Percentiles rank a stretch among this genome's conserved stretches.
Evolutionary conservation across 2,329 filamentous ascomycete species (phyloP).

Genomic region (Ophiostoma ulmi): DNA sequence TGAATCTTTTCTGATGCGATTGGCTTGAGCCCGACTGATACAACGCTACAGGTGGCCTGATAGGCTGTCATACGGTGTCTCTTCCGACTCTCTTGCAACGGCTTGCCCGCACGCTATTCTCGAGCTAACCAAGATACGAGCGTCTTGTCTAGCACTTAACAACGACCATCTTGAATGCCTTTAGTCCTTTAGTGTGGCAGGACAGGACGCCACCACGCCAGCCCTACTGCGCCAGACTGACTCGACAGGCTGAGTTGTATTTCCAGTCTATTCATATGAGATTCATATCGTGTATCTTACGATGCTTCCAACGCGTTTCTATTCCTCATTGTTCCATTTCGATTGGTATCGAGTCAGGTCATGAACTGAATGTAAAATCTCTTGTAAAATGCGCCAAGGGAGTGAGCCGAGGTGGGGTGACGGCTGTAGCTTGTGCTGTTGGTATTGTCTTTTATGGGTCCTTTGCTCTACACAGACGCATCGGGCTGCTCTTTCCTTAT

Average conservation of each 20-base stretch:
- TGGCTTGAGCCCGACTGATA: neutral
- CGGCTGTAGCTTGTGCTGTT: neutral
- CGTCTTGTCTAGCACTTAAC: too few species aligned
- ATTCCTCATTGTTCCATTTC: neutral
- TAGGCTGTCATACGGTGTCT: neutral
- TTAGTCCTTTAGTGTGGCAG: neutral
- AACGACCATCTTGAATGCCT: neutral
- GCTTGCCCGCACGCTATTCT: neutral
- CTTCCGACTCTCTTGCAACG: neutral
- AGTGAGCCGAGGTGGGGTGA: neutral
- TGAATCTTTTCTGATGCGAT: neutral
- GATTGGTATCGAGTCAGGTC: neutral
- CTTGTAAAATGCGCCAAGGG: neutral
- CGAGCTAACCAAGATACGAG: neutral
- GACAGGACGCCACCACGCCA: neutral
- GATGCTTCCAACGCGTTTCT: neutral
- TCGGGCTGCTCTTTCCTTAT: neutral
- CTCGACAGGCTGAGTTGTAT: neutral
- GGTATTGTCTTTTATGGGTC: neutral
- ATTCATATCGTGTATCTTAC: neutral
- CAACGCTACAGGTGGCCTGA: neutral
- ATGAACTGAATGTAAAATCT: neutral
- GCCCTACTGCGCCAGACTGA: constrained; percentile 2
- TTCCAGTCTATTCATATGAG: neutral
- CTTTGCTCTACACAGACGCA: neutral